Evolutionary conservation across 805 yeast genomes (phyloP), one percentile per base, ranked within the genome.

Genomic region (Huiozyma sinensis): DNA sequence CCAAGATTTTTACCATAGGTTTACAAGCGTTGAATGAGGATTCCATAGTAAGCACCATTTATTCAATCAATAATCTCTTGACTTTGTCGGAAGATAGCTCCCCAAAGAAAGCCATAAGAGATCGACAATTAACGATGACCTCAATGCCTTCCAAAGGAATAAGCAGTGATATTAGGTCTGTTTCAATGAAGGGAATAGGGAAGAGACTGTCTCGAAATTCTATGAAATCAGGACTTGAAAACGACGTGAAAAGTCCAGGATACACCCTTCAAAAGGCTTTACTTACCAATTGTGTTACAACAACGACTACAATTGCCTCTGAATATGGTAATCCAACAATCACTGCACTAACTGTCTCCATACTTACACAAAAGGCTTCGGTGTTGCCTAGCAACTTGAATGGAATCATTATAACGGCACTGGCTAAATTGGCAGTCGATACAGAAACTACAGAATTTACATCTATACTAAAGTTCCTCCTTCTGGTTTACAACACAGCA

Each of bases 21-120:
- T 68, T 85, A 51, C 75, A 73, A 45, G 75, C 77, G 7, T 67
- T 83, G 43, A 76, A 88, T 13, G 90, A 87, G 56, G 96, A 88
- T 57, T 77, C 85, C 1, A 79, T 83, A 24, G 84, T 88, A 7
- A 81, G 95, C 6, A 75, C 90, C 1, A 78, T 92, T 42, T 92
- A 92, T 63, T 79, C 94, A 0, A 70, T 90, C 50, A 77, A 84
- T 13, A 92, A 92, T 58, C 61, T 83, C 47, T 64, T 90, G 31
- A 75, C 81, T 42, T 75, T 70, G 43, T 79, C 73, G 11, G 74
- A 64, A 47, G 73, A 65, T 50, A 72, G 62, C 42, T 58, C 57
- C 41, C 68, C 57, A 43, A 66, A 47, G 36, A 60, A 53, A 40
- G 64, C 61, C 5, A 45, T 63, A 17, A 63, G 63, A 43, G 68